These are phyloP conservation scores for Maudiozyma bulderi DNA, from an alignment of 805 yeast species.

Conservation along the genomic window DNA sequence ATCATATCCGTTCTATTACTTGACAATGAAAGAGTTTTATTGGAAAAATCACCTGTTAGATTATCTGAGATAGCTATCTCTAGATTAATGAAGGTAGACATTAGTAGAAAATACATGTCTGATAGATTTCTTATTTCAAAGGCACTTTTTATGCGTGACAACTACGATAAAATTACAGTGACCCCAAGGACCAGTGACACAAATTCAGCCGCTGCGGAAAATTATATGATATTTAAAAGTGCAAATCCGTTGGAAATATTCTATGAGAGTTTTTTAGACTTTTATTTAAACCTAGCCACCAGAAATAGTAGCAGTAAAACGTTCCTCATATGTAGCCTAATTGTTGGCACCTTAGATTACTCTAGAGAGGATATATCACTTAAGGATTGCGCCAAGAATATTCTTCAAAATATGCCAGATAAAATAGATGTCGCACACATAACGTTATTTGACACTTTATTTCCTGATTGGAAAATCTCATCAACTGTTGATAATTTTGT, in stretches of 20 bases:
- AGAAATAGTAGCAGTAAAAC: background rate
- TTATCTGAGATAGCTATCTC: background rate
- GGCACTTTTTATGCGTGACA: background rate
- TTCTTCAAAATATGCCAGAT: too few species aligned
- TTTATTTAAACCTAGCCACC: background rate
- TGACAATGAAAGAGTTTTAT: background rate
- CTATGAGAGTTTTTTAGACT: background rate
- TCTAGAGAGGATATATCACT: background rate
- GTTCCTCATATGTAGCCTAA: background rate
- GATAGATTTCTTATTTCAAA: background rate
- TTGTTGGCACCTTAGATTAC: background rate
- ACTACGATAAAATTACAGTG: background rate
- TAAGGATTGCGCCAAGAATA: too few species aligned
- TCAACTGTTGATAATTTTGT: background rate
- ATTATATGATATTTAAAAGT: background rate
- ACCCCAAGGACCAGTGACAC: background rate
- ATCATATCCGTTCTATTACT: background rate
- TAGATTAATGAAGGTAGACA: background rate
- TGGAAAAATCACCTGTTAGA: background rate
- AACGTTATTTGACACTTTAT: background rate
- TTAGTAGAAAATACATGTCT: background rate
- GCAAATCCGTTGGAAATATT: background rate
- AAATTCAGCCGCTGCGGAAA: background rate
- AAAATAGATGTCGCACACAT: too few species aligned
- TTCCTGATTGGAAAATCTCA: background rate